A percentile compares a stretch with the other conserved stretches of the same genome.
Evolutionary conservation across 495 filamentous ascomycete genomes (phyloP).

Genomic region (Antarctomyces pellizariae): DNA sequence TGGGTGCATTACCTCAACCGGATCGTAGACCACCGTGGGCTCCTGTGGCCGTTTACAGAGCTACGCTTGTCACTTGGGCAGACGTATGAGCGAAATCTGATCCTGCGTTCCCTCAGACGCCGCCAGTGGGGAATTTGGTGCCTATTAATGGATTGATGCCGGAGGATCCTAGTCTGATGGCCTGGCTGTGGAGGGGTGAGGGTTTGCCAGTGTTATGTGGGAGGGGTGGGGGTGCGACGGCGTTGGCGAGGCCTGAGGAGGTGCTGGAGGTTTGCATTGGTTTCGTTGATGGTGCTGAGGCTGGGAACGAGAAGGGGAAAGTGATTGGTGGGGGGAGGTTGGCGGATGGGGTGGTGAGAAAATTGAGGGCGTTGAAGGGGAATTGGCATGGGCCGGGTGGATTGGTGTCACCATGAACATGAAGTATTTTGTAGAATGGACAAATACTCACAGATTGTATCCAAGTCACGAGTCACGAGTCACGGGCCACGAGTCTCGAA

Average conservation of each 20-base stretch:
- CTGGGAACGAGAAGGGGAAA: too few species aligned
- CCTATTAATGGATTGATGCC: slow-evolving; percentile 19
- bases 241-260: slow-evolving; percentile 17
- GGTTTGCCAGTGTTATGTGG: slow-evolving; percentile 17
- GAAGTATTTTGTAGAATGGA: too few species aligned
- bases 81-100: too few species aligned
- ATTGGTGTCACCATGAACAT: too few species aligned
- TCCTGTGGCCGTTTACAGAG: slow-evolving; percentile 27
- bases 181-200: slow-evolving; percentile 17
- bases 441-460: too few species aligned
- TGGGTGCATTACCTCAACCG: too few species aligned
- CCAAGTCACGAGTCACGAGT: too few species aligned
- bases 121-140: slow-evolving; percentile 6
- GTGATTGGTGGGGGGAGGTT: too few species aligned
- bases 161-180: slow-evolving; percentile 16
- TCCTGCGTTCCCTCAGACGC: slow-evolving; percentile 13
- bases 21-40: slow-evolving; percentile 27
- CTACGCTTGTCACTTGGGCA: slow-evolving; percentile 24
- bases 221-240: slow-evolving; percentile 11
- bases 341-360: slow-evolving; percentile 23
- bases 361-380: slow-evolving; percentile 14
- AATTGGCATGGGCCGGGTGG: too few species aligned
- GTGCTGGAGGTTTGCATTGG: slow-evolving; percentile 20
- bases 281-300: slow-evolving; percentile 20
- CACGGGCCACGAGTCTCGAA: too few species aligned